Evolutionary conservation across 805 yeast genomes (phyloP).

Genomic region (Clavispora carvajalis): DNA sequence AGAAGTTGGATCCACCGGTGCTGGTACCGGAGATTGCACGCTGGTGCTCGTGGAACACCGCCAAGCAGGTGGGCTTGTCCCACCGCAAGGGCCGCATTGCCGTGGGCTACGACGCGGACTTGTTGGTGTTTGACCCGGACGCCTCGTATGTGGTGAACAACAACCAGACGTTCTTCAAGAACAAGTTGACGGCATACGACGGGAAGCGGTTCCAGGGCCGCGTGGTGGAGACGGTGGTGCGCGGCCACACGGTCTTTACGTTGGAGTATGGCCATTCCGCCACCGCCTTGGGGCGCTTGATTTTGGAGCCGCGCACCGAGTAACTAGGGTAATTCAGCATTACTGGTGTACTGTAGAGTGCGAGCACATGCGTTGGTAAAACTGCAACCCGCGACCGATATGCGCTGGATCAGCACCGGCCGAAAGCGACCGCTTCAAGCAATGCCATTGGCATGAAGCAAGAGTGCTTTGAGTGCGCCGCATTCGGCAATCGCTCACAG

Average conservation of each 20-base stretch:
- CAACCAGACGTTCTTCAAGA: slow-evolving; percentile 63
- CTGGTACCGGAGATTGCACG: slow-evolving; percentile 56
- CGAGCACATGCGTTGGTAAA: no score
- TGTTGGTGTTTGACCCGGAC: slow-evolving; percentile 71
- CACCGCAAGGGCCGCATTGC: slow-evolving; percentile 68
- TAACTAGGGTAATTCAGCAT: no score
- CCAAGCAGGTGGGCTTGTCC: slow-evolving; percentile 74
- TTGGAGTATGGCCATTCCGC: slow-evolving; percentile 50
- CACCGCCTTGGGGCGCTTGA: slow-evolving; percentile 52
- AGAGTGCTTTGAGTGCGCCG: no score
- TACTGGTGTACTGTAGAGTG: no score
- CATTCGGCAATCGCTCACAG: no score
- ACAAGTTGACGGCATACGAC: slow-evolving; percentile 83
- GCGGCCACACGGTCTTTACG: slow-evolving; percentile 69
- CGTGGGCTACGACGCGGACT: slow-evolving; percentile 84
- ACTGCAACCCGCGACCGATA: no score
- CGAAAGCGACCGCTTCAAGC: no score
- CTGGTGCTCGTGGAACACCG: slow-evolving; percentile 84
- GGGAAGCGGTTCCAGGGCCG: slow-evolving; percentile 66
- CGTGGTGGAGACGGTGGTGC: slow-evolving; percentile 71
- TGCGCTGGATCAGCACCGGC: no score
- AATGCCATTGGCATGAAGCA: no score
- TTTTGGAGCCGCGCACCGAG: slow-evolving; percentile 52
- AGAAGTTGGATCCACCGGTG: slow-evolving; percentile 46
- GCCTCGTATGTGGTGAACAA: slow-evolving; percentile 46